A percentile compares a stretch with the other conserved stretches of the same genome.
Evolutionary conservation across 2,329 filamentous ascomycete species (phyloP).

Genomic region (Metarhizium guizhouense): DNA sequence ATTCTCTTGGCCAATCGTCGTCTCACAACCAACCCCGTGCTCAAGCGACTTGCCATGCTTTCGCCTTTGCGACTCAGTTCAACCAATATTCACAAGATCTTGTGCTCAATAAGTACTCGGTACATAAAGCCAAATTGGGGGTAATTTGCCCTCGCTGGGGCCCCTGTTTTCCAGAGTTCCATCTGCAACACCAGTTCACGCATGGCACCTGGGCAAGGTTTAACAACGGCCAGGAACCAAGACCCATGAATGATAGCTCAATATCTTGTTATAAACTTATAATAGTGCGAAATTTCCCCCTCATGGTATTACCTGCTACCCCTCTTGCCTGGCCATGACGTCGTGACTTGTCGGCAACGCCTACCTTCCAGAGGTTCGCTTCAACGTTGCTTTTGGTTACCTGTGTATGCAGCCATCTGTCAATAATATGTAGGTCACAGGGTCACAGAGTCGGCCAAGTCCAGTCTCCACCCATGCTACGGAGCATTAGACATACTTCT

Average conservation of each 20-base stretch:
- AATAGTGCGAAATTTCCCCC: too few species aligned
- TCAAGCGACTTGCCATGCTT: constrained; percentile 5
- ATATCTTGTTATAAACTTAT: too few species aligned
- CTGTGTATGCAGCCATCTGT: too few species aligned
- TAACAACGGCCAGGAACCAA: background rate
- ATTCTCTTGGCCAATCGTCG: constrained; percentile 19
- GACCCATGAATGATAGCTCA: too few species aligned
- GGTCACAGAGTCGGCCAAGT: background rate
- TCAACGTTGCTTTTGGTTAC: too few species aligned
- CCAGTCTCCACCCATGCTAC: background rate
- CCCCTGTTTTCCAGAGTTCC: background rate
- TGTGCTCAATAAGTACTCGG: background rate
- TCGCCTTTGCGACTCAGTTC: background rate
- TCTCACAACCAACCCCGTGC: constrained; percentile 21
- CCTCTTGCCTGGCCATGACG: too few species aligned
- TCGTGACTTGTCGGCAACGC: too few species aligned
- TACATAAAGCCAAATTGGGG: background rate
- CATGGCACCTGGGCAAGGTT: background rate
- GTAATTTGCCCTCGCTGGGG: background rate
- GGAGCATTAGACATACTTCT: background rate
- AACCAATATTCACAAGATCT: background rate
- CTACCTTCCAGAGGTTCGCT: too few species aligned
- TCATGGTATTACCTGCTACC: too few species aligned
- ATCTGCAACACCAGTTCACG: background rate
- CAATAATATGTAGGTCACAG: background rate